Base-by-base conservation (phyloP, 305 asterid genomes). In the Withania somnifera region DNA sequence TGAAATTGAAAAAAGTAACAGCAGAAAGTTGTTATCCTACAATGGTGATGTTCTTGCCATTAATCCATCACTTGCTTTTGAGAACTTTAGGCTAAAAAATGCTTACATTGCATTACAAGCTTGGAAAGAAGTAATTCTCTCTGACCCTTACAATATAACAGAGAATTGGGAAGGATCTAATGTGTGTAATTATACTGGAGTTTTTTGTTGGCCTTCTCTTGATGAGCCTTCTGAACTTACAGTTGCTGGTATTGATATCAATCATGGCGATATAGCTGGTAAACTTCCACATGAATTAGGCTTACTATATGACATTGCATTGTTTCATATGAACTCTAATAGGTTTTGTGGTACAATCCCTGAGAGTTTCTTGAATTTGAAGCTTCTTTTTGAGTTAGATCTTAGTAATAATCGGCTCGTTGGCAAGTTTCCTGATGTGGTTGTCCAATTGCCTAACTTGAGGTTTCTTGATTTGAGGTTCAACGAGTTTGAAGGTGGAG, bases 31-130 rank as follows among this genome's bases (percentile, higher is more conserved):
- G 80, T 57, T 85, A 57, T 86, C 92, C 82, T 87, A 87, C 91
- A 81, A 84, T 1, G 88, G 88, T 6, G 94, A 90, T 67, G 2
- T 88, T 7, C 88, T 90, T 6, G 91, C 91, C 2, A 77, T 84
- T 34, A 86, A 87, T 81, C 94, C 92, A 1, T 61, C 53, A 66
- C 77, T 85, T 78, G 20, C 26, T 8, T 63, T 88, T 24, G 86
- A 78, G 38, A 92, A 89, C 81, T 84, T 84, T 1, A 84, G 94
- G 38, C 40, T 92, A 47, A 76, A 84, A 53, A 88, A 90, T 45
- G 96, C 91, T 64, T 92, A 92, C 88, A 89, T 89, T 11, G 94
- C 94, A 1, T 61, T 92, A n/a, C 94, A 90, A 81, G 86, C 96
- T 58, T 92, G 94, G 94, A 92, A 89, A 81, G 88, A 87, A 38